Evolutionary conservation across 1,284 basidiomycete genomes (phyloP).

Genomic region (Flammula alnicola): DNA sequence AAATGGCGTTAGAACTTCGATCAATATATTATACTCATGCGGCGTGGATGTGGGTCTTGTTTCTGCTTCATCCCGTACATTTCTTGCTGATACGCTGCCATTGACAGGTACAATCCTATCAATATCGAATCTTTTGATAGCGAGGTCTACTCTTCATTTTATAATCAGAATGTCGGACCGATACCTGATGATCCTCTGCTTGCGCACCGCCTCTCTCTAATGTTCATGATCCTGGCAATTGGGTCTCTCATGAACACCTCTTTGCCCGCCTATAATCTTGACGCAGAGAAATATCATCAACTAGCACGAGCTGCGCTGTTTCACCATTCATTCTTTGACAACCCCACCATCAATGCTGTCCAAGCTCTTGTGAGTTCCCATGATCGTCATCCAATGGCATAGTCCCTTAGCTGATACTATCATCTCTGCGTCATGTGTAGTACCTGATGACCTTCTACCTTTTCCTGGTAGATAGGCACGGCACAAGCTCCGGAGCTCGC

Average conservation of each 20-base stretch:
- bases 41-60: constrained; percentile 71
- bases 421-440: constrained; percentile 40
- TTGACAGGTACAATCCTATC: constrained; percentile 73
- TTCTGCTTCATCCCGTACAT: constrained; percentile 19
- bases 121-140: constrained; percentile 67
- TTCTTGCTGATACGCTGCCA: constrained; percentile 15
- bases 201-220: constrained; percentile 68
- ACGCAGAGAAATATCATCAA: constrained; percentile 81
- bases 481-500: constrained; percentile 69
- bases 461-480: constrained; percentile 75
- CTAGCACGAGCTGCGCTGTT: constrained; percentile 74
- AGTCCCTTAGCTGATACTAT: background rate
- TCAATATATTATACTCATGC: constrained; percentile 71
- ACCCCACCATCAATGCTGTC: constrained; percentile 73
- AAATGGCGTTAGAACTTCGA: constrained; percentile 62
- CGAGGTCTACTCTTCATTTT: constrained; percentile 67
- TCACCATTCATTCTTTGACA: constrained; percentile 72
- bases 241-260: constrained; percentile 72
- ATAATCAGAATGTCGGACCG: constrained; percentile 49
- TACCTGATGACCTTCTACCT: constrained; percentile 80
- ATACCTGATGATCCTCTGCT: constrained; percentile 60
- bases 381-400: constrained; percentile 7
- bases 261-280: constrained; percentile 68
- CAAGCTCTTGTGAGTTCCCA: constrained; percentile 59
- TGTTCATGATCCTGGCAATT: constrained; percentile 79